Base-by-base conservation (phyloP, 345 rosid genomes). In the Heritiera fomes region DNA sequence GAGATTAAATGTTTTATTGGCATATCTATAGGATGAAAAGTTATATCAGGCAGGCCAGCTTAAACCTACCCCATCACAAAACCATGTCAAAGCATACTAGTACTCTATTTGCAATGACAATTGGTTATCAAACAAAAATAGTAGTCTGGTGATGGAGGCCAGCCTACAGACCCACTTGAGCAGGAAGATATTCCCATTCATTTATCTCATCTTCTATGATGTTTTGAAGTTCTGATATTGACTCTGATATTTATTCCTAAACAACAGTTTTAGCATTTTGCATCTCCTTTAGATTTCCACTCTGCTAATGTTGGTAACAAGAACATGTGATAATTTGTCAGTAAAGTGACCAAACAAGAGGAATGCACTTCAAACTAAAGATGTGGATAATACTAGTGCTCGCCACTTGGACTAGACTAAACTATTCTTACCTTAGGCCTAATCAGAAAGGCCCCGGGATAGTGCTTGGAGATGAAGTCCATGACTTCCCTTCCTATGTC, bases 401-500 rank as follows among this genome's bases (percentile, higher is more conserved):
- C 23, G 45, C 10, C 76, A 38, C 28, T 18, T 55, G 53, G 23
- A 46, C 47, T 49, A 40, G 7, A 58, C 0, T 47, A 30, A 17
- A 45, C 6, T 55, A 55, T 52, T 71, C 82, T 78, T 86, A 91
- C 96, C 96, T 85, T 86, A 34, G 96, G 96, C 69, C 86, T 79
- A 66, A 91, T 87, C n/a, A 92, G 88, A 80, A 78, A 38, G 64
- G 83, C 87, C 49, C 91, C 89, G 5, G 91, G 86, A 66, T 78
- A 91, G 75, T 86, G 86, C 75, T 82, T 87, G 52, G 83, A 81
- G 75, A 91, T 89, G 79, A 81, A 87, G 52, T 85, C 78, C 32
- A 90, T 76, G 60, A 90, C 93, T 81, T 91, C 96, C 75, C 84
- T 86, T 77, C 92, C 91, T 70, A 91, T 89, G 75, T 91, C 93